Conservation (phyloP, 495 filamentous ascomycete genomes). For the Pseudevernia furfuracea region DNA sequence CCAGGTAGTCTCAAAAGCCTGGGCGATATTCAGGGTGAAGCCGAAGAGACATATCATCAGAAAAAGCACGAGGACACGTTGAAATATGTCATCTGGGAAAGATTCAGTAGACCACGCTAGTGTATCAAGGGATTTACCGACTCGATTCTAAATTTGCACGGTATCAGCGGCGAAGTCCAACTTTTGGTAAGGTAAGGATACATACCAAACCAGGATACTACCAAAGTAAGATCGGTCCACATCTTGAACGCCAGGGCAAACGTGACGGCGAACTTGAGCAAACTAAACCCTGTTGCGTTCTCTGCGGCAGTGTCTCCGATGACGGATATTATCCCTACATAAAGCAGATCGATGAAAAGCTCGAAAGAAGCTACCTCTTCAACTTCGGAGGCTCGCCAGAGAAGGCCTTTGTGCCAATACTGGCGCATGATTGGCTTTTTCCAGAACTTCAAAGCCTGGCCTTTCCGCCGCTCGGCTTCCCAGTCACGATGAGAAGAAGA, state of each 20-base stretch:
- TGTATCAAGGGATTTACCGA: neutral
- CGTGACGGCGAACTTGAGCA: slow-evolving; percentile 46
- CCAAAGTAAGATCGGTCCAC: slow-evolving; percentile 46
- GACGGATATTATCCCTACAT: slow-evolving; percentile 54
- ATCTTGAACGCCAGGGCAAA: slow-evolving; percentile 55
- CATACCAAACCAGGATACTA: slow-evolving; percentile 45
- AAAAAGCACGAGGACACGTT: slow-evolving; percentile 47
- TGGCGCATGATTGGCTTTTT: slow-evolving; percentile 47
- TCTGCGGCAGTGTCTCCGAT: slow-evolving; percentile 50
- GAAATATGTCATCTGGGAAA: slow-evolving; percentile 45
- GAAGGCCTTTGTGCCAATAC: slow-evolving; percentile 53
- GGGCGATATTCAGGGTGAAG: slow-evolving; percentile 50
- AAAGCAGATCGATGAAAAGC: slow-evolving; percentile 47
- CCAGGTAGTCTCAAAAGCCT: slow-evolving; percentile 44
- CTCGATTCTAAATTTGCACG: neutral
- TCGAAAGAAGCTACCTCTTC: slow-evolving; percentile 51
- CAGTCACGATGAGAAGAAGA: slow-evolving; percentile 33
- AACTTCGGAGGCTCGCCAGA: slow-evolving; percentile 47
- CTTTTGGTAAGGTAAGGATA: neutral
- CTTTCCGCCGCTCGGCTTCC: slow-evolving; percentile 38
- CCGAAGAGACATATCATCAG: slow-evolving; percentile 49
- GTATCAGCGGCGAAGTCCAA: neutral
- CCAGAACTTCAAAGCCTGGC: slow-evolving; percentile 43
- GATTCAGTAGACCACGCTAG: slow-evolving; percentile 4
- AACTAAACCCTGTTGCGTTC: slow-evolving; percentile 39